These are phyloP conservation scores for Pyricularia grisea DNA, from an alignment of 2,329 filamentous ascomycete genomes.

Conservation along the genomic window DNA sequence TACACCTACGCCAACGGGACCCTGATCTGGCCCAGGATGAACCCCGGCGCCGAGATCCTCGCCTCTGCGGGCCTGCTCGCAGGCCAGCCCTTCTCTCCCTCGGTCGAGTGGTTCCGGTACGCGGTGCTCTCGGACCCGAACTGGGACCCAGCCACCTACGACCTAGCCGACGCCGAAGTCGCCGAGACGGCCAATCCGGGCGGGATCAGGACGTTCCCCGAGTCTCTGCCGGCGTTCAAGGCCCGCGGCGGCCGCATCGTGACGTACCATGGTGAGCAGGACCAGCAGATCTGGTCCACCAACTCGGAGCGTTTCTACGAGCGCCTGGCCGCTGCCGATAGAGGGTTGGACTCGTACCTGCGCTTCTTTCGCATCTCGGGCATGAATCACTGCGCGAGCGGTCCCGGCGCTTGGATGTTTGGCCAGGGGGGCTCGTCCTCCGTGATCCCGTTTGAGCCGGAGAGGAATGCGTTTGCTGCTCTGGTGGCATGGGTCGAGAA, in stretches of 20 bases:
- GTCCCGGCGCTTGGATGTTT: conserved; percentile 26
- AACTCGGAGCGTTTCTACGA: conserved; percentile 38
- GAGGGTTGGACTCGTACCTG: conserved; percentile 22
- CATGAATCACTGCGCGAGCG: conserved; percentile 39
- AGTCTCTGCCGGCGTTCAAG: conserved; percentile 24
- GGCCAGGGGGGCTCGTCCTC: conserved; percentile 16
- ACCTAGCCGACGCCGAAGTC: conserved; percentile 22
- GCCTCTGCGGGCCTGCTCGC: conserved; percentile 25
- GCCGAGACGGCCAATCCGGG: conserved; percentile 12
- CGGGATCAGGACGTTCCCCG: conserved; percentile 17
- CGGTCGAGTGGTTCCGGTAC: conserved; percentile 37
- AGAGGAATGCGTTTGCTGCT: conserved; percentile 32
- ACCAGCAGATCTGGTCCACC: conserved; percentile 31
- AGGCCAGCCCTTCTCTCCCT: conserved; percentile 30
- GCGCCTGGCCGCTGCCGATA: conserved; percentile 31
- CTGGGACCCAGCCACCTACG: conserved; percentile 29
- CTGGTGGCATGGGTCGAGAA: conserved; percentile 36
- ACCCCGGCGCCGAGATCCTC: conserved; percentile 34
- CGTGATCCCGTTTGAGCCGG: conserved; percentile 18
- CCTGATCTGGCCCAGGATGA: conserved; percentile 38
- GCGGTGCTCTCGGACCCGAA: conserved; percentile 33
- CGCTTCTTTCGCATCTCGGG: conserved; percentile 43
- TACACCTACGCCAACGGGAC: conserved; percentile 21
- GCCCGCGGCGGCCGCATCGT: conserved; percentile 32
- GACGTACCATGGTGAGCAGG: conserved; percentile 32